phyloP scores from a whole-genome alignment of 805 yeast genomes.

The Nakazawaea laoshanensis region DNA sequence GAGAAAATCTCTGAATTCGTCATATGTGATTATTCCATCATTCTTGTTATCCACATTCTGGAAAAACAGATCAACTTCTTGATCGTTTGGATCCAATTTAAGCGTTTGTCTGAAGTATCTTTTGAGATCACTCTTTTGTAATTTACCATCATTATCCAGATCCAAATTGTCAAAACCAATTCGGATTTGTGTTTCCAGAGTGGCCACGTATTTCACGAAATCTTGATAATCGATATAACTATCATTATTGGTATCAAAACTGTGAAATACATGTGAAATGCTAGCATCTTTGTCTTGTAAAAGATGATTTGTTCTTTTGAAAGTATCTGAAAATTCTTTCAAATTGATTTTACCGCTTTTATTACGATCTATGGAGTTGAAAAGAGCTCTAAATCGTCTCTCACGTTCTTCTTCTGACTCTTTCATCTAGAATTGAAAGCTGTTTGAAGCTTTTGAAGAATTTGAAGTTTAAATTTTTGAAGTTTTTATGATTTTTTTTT shows the following conservation, averaged over 20 bases:
- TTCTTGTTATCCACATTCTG: conserved; percentile 42
- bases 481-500: neutral
- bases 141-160: conserved; percentile 62
- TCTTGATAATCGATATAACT: conserved; percentile 52
- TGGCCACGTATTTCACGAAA: conserved; percentile 53
- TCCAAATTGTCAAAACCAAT: conserved; percentile 65
- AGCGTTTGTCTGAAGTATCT: conserved; percentile 49
- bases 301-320: conserved; percentile 50
- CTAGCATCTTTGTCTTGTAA: conserved; percentile 51
- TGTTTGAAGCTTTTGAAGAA: too few relatives aligned
- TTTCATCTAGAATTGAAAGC: neutral
- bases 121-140: conserved; percentile 58
- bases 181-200: conserved; percentile 65
- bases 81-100: conserved; percentile 41
- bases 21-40: conserved; percentile 67
- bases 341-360: conserved; percentile 41
- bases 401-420: conserved; percentile 20
- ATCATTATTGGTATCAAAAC: conserved; percentile 53
- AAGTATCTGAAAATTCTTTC: conserved; percentile 37
- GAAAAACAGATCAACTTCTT: conserved; percentile 49
- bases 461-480: too few relatives aligned
- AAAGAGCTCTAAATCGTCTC: conserved; percentile 30
- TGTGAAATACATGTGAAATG: conserved; percentile 45
- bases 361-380: conserved; percentile 32
- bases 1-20: conserved; percentile 79